Conservation (phyloP, 768 basidiomycete genomes). For the Agaricus bisporus region DNA sequence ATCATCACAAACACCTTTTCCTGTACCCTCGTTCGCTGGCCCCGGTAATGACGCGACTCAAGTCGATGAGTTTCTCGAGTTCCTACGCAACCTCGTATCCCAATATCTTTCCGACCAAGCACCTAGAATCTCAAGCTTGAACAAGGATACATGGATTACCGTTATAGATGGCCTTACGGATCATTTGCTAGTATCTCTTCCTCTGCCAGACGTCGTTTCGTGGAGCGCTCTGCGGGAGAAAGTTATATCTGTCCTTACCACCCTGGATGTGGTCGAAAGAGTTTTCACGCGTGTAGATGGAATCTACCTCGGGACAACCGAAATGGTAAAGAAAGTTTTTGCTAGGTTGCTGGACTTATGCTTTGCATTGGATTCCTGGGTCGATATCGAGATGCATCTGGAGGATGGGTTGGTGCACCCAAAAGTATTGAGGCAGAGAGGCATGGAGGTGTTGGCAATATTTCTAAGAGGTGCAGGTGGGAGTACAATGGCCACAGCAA, state of each 20-base stretch:
- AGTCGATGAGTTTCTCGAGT: constrained; percentile 34
- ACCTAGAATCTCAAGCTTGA: constrained; percentile 23
- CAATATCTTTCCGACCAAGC: constrained; percentile 29
- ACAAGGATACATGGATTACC: constrained; percentile 40
- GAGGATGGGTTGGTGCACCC: constrained; percentile 41
- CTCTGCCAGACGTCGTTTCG: constrained; percentile 39
- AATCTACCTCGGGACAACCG: constrained; percentile 24
- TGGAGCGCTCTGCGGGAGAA: constrained; percentile 51
- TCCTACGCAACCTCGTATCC: constrained; percentile 32
- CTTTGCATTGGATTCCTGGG: constrained; percentile 53
- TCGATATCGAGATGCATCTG: constrained; percentile 34
- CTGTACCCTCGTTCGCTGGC: constrained; percentile 24
- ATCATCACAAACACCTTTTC: constrained; percentile 23
- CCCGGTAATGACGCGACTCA: constrained; percentile 22
- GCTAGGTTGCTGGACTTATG: constrained; percentile 48
- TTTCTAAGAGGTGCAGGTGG: constrained; percentile 45
- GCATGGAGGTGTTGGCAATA: constrained; percentile 34
- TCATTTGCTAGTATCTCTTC: constrained; percentile 47
- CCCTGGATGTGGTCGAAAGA: constrained; percentile 48
- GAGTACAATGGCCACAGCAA: constrained; percentile 22
- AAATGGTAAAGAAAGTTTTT: constrained; percentile 44
- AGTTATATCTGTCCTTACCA: constrained; percentile 22
- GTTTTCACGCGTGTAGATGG: constrained; percentile 26
- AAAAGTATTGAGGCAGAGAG: constrained; percentile 38
- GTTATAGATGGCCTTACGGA: constrained; percentile 48